Base-by-base conservation (phyloP, 139 green algal species). In the Deuterostichococcus epilithicus region DNA sequence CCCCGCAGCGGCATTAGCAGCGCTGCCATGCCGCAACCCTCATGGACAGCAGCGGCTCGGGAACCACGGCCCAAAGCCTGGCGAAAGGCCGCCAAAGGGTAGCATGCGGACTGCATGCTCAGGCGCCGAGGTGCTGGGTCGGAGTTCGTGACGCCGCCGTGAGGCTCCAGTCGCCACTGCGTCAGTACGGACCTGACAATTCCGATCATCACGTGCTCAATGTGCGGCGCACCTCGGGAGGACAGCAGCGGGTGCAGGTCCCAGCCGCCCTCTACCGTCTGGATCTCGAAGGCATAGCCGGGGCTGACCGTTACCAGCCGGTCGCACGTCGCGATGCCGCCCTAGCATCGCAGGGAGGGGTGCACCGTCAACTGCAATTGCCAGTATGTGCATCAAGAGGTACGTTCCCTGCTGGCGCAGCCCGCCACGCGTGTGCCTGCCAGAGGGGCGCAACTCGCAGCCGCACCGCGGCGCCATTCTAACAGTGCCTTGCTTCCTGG, bases 241-340 rank as follows among this genome's bases (percentile, higher is more conserved):
- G 52, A 33, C 23, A 92, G 76, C 68, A 92, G 68, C 34, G 68
- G 75, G 72, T 91, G 84, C 82, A 92, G 83, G 66, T 86, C 88
- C 79, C 86, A 92, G 45, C 88, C 88, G 23, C 88, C 90, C 68
- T 94, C 81, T 52, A 82, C 87, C 0, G 88, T 92, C 78, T 90
- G 83, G 79, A 95, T 93, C 83, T 94, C 91, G 68, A 86, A 87
- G 0, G 89, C 87, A 67, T 95, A 96, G 5, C 93, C 94, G 1
- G 84, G 87, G 36, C 81, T 87, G 13, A 97, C 93, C 8, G 93
- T 97, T 13, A 97, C 73, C 6, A 97, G 71, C 25, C 92, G 78
- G 76, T 97, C 93, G 1, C 87, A 82, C 25, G 85, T 90, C 30
- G 82, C 88, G 74, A 97, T 89, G 45, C 90, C 94, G 0, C 80